These are phyloP conservation scores for Chlorella vulgaris DNA, from an alignment of 139 green algal species.

Conservation along the genomic window DNA sequence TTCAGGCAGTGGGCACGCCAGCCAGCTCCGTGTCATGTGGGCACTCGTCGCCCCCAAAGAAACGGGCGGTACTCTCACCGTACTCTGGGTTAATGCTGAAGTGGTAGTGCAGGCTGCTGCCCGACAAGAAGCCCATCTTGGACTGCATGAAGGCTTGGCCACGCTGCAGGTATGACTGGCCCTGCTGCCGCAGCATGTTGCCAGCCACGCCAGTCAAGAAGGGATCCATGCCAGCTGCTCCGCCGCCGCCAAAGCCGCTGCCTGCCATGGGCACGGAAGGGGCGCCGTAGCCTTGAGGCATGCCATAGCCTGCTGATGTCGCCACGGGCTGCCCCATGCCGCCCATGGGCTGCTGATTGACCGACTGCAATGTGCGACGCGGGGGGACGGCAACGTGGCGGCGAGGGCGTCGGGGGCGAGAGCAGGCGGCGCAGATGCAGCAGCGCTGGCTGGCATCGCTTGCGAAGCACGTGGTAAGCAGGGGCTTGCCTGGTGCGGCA, in stretches of 20 bases:
- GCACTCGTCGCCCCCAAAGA: too few relatives aligned
- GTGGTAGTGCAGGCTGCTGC: slow-evolving; percentile 78
- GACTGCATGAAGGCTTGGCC: slow-evolving; percentile 58
- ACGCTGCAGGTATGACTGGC: slow-evolving; percentile 54
- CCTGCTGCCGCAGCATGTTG: slow-evolving; percentile 57
- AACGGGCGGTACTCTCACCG: slow-evolving; percentile 49
- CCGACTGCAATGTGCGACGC: too few relatives aligned
- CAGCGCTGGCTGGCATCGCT: background rate
- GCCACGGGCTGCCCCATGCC: background rate
- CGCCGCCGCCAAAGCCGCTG: background rate
- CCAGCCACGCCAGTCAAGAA: slow-evolving; percentile 50
- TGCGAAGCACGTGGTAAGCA: background rate
- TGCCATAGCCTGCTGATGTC: too few relatives aligned
- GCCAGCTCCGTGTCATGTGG: too few relatives aligned
- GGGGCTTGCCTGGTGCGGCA: slow-evolving; percentile 15
- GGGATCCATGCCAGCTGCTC: slow-evolving; percentile 26
- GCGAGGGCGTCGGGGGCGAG: background rate
- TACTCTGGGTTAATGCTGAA: slow-evolving; percentile 91
- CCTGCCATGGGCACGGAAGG: background rate
- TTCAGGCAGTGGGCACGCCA: background rate
- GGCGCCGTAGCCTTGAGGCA: background rate
- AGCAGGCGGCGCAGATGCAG: background rate
- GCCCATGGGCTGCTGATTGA: background rate
- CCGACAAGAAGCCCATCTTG: slow-evolving; percentile 77
- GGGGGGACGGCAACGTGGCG: too few relatives aligned